Evolutionary conservation across 1,139 yeast genomes (phyloP).

Genomic region (Casaregolazyma lundiana): DNA sequence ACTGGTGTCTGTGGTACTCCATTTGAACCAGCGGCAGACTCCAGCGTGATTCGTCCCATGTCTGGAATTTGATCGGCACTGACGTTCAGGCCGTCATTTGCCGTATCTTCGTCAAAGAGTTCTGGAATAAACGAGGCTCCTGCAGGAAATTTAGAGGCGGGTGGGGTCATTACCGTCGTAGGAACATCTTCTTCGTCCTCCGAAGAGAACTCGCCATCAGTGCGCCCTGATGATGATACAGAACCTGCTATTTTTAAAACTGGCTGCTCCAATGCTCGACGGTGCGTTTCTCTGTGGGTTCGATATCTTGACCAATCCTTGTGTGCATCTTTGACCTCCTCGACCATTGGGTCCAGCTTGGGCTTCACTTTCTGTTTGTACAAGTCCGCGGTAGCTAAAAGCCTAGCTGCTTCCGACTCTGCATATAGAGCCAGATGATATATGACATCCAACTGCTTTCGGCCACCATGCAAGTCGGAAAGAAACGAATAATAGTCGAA

Average conservation of each 20-base stretch:
- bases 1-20: background rate
- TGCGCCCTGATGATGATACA: background rate
- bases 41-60: background rate
- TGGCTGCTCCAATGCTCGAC: slow-evolving; percentile 35
- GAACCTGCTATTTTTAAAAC: slow-evolving; percentile 11
- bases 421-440: slow-evolving; percentile 37
- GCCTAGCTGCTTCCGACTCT: slow-evolving; percentile 30
- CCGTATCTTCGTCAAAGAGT: background rate
- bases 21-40: background rate
- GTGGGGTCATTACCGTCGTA: background rate
- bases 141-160: background rate
- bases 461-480: slow-evolving; percentile 53
- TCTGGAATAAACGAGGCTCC: background rate
- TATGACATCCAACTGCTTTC: slow-evolving; percentile 39
- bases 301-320: slow-evolving; percentile 39
- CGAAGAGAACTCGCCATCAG: slow-evolving; percentile 10
- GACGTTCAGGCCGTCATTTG: background rate
- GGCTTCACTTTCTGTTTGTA: slow-evolving; percentile 29
- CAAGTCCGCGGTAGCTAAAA: slow-evolving; percentile 25
- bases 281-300: slow-evolving; percentile 37
- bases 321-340: slow-evolving; percentile 33
- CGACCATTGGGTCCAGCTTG: slow-evolving; percentile 29
- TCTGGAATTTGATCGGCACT: background rate
- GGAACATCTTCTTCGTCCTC: slow-evolving; percentile 14
- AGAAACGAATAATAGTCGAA: slow-evolving; percentile 67